Base-by-base conservation (phyloP, 1,284 basidiomycete genomes). In the Fomitopsis pinicola region DNA sequence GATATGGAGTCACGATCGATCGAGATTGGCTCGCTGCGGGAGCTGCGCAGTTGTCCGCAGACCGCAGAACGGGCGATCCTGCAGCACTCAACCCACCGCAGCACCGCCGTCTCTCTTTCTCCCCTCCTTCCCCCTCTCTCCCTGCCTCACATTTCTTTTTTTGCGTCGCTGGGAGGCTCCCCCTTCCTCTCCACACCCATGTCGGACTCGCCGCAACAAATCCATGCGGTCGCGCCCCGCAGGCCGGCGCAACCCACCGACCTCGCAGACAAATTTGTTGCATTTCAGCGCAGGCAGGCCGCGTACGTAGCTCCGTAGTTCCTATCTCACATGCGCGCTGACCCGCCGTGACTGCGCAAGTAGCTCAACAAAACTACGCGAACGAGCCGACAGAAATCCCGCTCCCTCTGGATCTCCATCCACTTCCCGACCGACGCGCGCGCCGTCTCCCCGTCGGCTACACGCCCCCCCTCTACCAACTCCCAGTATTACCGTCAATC, bases 211-310 rank as follows among this genome's bases (percentile, higher is more conserved):
- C 45, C 67, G 30, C 59, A 61, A 28, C 46, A 61, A 35, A 68
- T 67, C 55, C 63, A 62, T 48, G 55, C 67, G 14, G 57, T 61
- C 14, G 46, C 64, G 50, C 68, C 71, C 33, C 69, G 75, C 52
- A 76, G 73, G 59, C 61, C 67, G 54, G 67, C 65, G 58, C 71
- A 72, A 66, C 72, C 79, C 2, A 87, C 86, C 0, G 87, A 91
- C 73, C 71, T 92, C 45, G 87, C 85, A 61, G 84, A 89, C 70
- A 82, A 80, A 64, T 77, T 92, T 44, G 79, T 86, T 62, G 85
- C 86, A 5, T 73, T 87, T n/a, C 83, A 85, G 68, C 79, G 89
- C 55, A 82, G 78, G 65, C 85, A 82, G 55, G 87, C 87, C 56
- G 77, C 75, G 89, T 90, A 62, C 57, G n/a, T 44, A 54, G 55